These are phyloP conservation scores for Camillea tinctor DNA, from an alignment of 2,329 filamentous ascomycete genomes.

Conservation along the genomic window DNA sequence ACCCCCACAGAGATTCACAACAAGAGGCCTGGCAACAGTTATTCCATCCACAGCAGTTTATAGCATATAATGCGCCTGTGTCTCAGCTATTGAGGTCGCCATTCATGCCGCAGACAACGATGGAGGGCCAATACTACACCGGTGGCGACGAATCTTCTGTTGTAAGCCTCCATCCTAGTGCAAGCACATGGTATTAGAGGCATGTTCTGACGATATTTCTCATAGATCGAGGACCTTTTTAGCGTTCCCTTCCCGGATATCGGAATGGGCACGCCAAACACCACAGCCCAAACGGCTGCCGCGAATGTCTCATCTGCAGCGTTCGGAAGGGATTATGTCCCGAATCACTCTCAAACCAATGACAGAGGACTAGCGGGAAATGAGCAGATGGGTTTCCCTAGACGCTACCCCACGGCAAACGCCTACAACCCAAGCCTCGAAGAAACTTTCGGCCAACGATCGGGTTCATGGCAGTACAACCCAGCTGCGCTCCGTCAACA, in stretches of 20 bases:
- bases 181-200: neutral
- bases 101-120: neutral
- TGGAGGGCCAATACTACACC: neutral
- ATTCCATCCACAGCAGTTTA: slow-evolving; percentile 1
- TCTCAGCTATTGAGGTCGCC: neutral
- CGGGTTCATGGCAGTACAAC: slow-evolving; percentile 22
- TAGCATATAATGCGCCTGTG: neutral
- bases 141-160: neutral
- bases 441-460: slow-evolving; percentile 19
- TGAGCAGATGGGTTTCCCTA: slow-evolving; percentile 25
- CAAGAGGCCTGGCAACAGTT: slow-evolving; percentile 7
- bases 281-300: slow-evolving; percentile 26
- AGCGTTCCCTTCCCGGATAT: slow-evolving; percentile 12
- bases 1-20: slow-evolving; percentile 14
- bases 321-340: slow-evolving; percentile 26
- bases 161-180: neutral
- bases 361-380: slow-evolving; percentile 29
- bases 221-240: slow-evolving; percentile 24
- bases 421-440: slow-evolving; percentile 18
- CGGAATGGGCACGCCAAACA: slow-evolving; percentile 21
- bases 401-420: slow-evolving; percentile 25
- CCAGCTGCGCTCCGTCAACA: slow-evolving; percentile 10
- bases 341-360: slow-evolving; percentile 29
- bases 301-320: slow-evolving; percentile 30
- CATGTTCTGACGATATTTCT: slow-evolving; percentile 14